Conservation (phyloP, 306 rosid genomes). For the cucumber (Cucumis sativus) region DNA sequence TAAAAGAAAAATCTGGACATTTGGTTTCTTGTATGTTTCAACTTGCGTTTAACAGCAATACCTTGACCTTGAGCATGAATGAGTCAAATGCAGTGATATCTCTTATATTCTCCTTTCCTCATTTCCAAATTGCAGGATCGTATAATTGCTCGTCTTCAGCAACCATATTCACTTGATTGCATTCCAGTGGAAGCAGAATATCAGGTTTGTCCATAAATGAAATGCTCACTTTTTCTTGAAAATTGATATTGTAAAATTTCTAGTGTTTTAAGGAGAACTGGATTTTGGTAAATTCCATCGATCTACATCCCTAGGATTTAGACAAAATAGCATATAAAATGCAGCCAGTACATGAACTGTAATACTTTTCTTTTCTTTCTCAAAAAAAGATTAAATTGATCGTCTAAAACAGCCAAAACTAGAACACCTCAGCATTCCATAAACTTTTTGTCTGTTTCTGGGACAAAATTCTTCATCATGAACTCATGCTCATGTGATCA, state of each 20-base stretch:
- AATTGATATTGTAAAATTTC: not conserved
- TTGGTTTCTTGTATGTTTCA: not conserved
- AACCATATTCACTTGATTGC: slow-evolving; percentile 94
- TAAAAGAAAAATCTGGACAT: not conserved
- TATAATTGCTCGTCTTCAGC: slow-evolving; percentile 90
- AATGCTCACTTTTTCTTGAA: not conserved
- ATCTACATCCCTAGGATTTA: not conserved
- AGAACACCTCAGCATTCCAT: not conserved
- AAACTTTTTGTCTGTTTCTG: not conserved
- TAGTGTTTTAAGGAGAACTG: not conserved
- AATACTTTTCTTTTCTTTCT: not conserved
- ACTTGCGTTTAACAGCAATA: not conserved
- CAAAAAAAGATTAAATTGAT: not conserved
- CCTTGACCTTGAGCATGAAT: not conserved
- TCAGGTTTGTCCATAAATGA: slow-evolving; percentile 49
- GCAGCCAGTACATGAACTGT: not conserved
- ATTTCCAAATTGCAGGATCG: slow-evolving; percentile 57
- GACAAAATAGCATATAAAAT: not conserved
- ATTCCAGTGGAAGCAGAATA: slow-evolving; percentile 97
- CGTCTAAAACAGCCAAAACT: not conserved
- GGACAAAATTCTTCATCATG: not conserved
- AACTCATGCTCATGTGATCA: not conserved
- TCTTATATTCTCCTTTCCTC: not conserved
- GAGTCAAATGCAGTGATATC: not conserved
- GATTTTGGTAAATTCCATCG: not conserved